Evolutionary conservation across 208 protist species (phyloP), one percentile per base, ranked within the genome.

Genomic region (Tetramitus jugosus): DNA sequence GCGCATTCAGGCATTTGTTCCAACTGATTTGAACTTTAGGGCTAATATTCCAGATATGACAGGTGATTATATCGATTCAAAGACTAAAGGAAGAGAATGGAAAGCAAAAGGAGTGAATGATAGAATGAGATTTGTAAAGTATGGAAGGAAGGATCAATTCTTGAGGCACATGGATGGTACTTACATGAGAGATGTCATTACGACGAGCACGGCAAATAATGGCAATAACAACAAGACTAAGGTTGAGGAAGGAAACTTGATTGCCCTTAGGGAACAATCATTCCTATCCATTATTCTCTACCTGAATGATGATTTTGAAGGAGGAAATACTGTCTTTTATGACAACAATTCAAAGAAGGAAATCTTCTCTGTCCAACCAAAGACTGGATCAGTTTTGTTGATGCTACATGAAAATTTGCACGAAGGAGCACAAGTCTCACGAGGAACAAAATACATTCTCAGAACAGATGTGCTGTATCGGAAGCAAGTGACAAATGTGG

Each of bases 151-250:
- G 3, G 33, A 65, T 40, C 60, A 65, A 20, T 65, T 65, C 23
- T 40, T 65, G 7, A 65, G 26, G 33, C 60, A 65, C 40, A 40
- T 65, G 35, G 60, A 65, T 65, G 60, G 60, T 20, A 65, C 60
- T 10, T 40, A 65, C 40, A 65, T 26, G 31, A 65, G 60, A 65
- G 26, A 40, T 40, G 7, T 35, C 23, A n/a, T n/a, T n/a, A n/a
- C n/a, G n/a, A n/a, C n/a, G n/a, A n/a, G n/a, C n/a, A n/a, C n/a
- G n/a, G n/a, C n/a, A n/a, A n/a, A n/a, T n/a, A n/a, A n/a, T n/a
- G n/a, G n/a, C n/a, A n/a, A n/a, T n/a, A n/a, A n/a, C n/a, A n/a
- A n/a, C n/a, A n/a, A n/a, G n/a, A n/a, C n/a, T n/a, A n/a, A n/a
- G n/a, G n/a, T n/a, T n/a, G n/a, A n/a, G n/a, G n/a, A n/a, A n/a